Evolutionary conservation across 2,329 filamentous ascomycete species (phyloP).

Genomic region (Orbilia quercus): DNA sequence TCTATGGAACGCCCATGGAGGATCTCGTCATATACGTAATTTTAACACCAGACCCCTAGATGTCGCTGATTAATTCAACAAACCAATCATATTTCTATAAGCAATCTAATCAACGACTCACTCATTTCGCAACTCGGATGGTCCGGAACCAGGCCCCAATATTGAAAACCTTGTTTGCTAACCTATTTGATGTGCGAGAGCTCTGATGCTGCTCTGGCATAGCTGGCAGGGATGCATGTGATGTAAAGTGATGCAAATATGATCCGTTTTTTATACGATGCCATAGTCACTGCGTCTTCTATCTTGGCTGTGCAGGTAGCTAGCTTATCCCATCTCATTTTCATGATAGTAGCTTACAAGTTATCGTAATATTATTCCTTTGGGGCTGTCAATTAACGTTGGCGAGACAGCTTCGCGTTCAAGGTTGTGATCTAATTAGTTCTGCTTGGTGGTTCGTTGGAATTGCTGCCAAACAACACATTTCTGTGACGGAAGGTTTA

Average conservation of each 20-base stretch:
- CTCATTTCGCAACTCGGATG: slow-evolving; percentile 13
- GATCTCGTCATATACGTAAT: slow-evolving; percentile 4
- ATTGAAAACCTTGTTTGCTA: slow-evolving; percentile 5
- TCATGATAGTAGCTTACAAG: not conserved
- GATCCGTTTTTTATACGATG: not conserved
- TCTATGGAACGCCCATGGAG: slow-evolving; percentile 3
- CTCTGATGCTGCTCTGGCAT: not conserved
- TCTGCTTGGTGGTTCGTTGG: slow-evolving; percentile 28
- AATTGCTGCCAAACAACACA: slow-evolving; percentile 39
- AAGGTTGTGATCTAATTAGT: slow-evolving; percentile 14
- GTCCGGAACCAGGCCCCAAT: not conserved
- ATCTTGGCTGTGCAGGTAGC: slow-evolving; percentile 10
- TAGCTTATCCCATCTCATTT: not conserved
- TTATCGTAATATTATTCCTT: not conserved
- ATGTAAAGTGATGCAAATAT: no score
- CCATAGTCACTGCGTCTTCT: slow-evolving; percentile 5
- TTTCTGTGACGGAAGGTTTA: slow-evolving; percentile 23
- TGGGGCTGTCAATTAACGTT: not conserved
- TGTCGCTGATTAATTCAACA: not conserved
- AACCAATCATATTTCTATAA: not conserved
- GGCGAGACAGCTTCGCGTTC: no score
- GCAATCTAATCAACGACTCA: not conserved
- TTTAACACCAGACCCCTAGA: not conserved
- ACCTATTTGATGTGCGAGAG: not conserved
- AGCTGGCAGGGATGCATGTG: no score